phyloP scores from a whole-genome alignment of 2,329 filamentous ascomycete species.

The Pseudogymnoascus sp. region DNA sequence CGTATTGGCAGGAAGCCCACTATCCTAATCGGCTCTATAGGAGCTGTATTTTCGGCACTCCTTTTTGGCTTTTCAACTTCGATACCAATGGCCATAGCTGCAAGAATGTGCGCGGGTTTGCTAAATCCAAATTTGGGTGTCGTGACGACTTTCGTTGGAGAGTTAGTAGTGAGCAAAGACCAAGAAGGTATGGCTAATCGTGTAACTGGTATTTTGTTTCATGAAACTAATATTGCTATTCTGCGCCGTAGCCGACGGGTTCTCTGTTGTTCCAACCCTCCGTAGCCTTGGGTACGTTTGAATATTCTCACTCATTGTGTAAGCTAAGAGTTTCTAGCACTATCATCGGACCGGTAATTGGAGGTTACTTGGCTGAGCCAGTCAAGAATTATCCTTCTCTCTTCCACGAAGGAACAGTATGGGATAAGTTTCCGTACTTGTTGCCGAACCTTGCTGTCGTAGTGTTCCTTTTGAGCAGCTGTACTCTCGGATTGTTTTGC shows the following conservation, averaged over 20 bases:
- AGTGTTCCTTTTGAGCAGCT: neutral
- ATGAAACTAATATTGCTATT: constrained; percentile 14
- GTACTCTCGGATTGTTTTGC: neutral
- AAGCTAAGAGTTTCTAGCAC: constrained; percentile 45
- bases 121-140: constrained; percentile 91
- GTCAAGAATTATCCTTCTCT: constrained; percentile 67
- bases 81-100: constrained; percentile 69
- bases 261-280: constrained; percentile 90
- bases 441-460: constrained; percentile 47
- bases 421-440: constrained; percentile 76
- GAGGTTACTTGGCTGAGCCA: constrained; percentile 75
- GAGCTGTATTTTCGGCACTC: constrained; percentile 81
- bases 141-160: constrained; percentile 81
- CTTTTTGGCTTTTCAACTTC: constrained; percentile 79
- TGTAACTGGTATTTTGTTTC: neutral
- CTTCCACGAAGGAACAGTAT: constrained; percentile 63
- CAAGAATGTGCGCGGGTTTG: constrained; percentile 75
- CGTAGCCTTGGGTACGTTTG: constrained; percentile 72
- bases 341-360: constrained; percentile 80
- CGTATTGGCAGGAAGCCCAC: constrained; percentile 83
- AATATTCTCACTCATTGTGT: neutral
- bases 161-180: constrained; percentile 82
- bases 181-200: constrained; percentile 60
- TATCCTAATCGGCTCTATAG: constrained; percentile 69
- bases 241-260: constrained; percentile 58